Percentiles rank a stretch among this genome's conserved stretches.
These are phyloP conservation scores for Spergularia marina DNA, from an alignment of 148 eudicot species.

Conservation along the genomic window DNA sequence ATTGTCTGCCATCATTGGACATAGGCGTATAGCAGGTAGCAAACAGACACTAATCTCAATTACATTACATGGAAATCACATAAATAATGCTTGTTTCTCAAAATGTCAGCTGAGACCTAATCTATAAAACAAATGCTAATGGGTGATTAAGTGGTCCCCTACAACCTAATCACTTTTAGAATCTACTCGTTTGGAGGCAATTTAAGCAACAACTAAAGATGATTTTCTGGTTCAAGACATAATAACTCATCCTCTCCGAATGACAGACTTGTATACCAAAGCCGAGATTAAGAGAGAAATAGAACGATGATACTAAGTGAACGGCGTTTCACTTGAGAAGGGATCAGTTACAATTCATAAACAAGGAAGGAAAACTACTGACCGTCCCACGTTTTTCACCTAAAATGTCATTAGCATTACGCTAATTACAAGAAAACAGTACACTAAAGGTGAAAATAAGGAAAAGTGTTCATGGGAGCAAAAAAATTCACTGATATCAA, in stretches of 20 bases:
- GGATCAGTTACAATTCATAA: background rate
- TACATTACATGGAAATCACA: background rate
- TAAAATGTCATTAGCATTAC: constrained; percentile 9
- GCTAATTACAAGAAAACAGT: constrained; percentile 18
- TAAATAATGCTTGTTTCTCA: constrained; percentile 15
- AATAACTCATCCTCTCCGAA: background rate
- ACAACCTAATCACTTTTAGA: background rate
- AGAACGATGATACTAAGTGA: background rate
- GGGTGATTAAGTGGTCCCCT: background rate
- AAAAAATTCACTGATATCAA: constrained; percentile 19
- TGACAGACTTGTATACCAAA: background rate
- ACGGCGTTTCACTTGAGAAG: background rate
- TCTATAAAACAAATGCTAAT: background rate
- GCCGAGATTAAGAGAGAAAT: too few relatives aligned
- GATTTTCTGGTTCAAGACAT: background rate
- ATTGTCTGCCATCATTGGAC: constrained; percentile 5
- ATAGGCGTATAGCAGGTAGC: constrained; percentile 6
- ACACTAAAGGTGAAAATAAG: constrained; percentile 14
- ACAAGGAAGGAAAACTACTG: background rate
- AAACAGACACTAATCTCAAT: constrained; percentile 19
- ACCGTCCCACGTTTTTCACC: constrained; percentile 21
- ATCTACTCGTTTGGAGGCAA: background rate
- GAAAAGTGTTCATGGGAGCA: background rate
- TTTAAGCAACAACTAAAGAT: background rate
- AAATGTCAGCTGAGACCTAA: constrained; percentile 13